Evolutionary conservation across 2,329 filamentous ascomycete species (phyloP).

Genomic region (Verticillium nonalfalfae): DNA sequence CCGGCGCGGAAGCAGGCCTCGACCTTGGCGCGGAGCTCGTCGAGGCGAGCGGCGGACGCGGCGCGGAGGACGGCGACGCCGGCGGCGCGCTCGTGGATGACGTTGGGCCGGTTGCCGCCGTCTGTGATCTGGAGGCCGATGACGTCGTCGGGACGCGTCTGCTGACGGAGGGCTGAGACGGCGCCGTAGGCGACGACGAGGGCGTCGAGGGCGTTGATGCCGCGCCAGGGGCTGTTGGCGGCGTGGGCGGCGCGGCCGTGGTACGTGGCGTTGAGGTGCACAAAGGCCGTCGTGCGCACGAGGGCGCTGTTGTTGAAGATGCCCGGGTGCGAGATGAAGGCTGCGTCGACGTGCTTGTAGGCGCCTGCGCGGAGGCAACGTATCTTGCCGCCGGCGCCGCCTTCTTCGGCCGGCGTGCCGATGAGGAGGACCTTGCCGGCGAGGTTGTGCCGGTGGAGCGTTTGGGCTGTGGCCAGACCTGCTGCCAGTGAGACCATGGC

Average conservation of each 20-base stretch:
- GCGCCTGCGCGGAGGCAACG: slow-evolving; percentile 32
- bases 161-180: slow-evolving; percentile 21
- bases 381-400: slow-evolving; percentile 43
- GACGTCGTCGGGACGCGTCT: slow-evolving; percentile 25
- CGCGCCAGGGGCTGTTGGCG: slow-evolving; percentile 30
- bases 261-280: slow-evolving; percentile 28
- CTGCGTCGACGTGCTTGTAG: slow-evolving; percentile 23
- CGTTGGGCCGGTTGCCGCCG: slow-evolving; percentile 28
- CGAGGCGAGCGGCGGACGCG: slow-evolving; percentile 22
- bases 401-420: slow-evolving; percentile 45
- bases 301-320: not conserved
- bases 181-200: slow-evolving; percentile 17
- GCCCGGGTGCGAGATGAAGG: slow-evolving; percentile 20
- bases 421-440: slow-evolving; percentile 38
- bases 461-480: slow-evolving; percentile 36
- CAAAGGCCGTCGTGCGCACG: slow-evolving; percentile 43
- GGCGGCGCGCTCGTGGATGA: slow-evolving; percentile 40
- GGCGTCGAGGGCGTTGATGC: slow-evolving; percentile 34
- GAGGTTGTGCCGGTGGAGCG: slow-evolving; percentile 32
- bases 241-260: slow-evolving; percentile 21
- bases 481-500: slow-evolving; percentile 38
- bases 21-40: slow-evolving; percentile 32
- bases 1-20: slow-evolving; percentile 33
- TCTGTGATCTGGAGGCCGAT: slow-evolving; percentile 28
- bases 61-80: slow-evolving; percentile 23